Base-by-base conservation (phyloP, 768 basidiomycete genomes). In the Agaricus bisporus region DNA sequence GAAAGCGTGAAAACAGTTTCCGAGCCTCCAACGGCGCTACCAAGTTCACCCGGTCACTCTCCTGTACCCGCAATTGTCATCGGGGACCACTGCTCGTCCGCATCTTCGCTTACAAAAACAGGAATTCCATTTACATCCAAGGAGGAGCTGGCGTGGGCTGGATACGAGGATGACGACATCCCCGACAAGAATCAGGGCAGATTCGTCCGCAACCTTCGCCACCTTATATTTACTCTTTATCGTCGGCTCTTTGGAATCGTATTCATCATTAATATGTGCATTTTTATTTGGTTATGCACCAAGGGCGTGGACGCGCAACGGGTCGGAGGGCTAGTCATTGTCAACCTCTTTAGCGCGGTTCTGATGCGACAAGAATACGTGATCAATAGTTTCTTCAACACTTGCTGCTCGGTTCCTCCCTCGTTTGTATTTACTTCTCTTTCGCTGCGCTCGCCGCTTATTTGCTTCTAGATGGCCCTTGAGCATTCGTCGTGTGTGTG, bases 221-320 rank as follows among this genome's bases (percentile, higher is more conserved):
- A 81, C 61, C 76, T 75, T 54, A 64, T 82, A 52, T 78, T 81
- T 65, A 73, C 74, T 8, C 68, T 82, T 11, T 85, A 82, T 61
- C 78, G 80, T 45, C 74, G 81, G 35, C 71, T 85, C 0, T 85
- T 85, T 60, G 74, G 77, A 36, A 60, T 83, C 41, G 77, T 82
- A n/a, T 80, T 83, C 65, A 57, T 79, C 43, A 68, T 71, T 25
- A 83, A 85, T 61, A 64, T 82, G 64, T 73, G 67, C 1, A 70
- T 80, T 41, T 75, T 83, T 64, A 76, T 83, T 53, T 68, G 62
- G 22, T 57, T 73, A 36, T 48, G 71, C 37, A 61, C 72, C 49
- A 65, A 59, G 37, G 68, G 69, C 7, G 67, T 67, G 10, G 67
- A 72, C 55, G 62, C 74, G 1, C 63, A 68, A 37, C 59, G 69